Evolutionary conservation across 805 yeast genomes (phyloP).

Genomic region (Jamesozyma hellenica): DNA sequence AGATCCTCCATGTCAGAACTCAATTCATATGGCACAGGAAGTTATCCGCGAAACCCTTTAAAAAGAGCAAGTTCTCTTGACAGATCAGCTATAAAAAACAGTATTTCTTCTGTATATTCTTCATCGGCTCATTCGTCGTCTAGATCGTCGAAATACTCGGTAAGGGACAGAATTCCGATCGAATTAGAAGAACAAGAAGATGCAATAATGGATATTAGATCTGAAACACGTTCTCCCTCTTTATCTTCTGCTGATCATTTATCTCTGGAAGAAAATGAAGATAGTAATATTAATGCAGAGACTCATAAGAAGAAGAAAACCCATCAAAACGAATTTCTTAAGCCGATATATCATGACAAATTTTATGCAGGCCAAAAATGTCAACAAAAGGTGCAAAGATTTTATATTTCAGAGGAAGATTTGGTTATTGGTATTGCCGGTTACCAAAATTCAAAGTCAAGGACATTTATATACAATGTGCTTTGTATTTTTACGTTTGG

Average conservation of each 20-base stretch:
- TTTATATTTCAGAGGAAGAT: conserved; percentile 92
- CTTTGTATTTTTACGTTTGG: conserved; percentile 59
- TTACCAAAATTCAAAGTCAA: conserved; percentile 45
- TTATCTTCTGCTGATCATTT: conserved; percentile 14
- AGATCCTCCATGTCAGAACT: conserved; percentile 15
- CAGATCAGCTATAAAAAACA: conserved; percentile 7
- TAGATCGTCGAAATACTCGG: conserved; percentile 29
- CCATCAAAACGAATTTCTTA: conserved; percentile 23
- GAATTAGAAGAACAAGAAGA: conserved; percentile 27
- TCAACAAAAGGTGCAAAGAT: conserved; percentile 53
- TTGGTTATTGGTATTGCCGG: conserved; percentile 92
- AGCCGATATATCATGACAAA: conserved; percentile 34
- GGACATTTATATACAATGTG: conserved; percentile 39
- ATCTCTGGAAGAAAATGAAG: conserved; percentile 16
- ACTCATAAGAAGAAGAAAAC: conserved; percentile 20
- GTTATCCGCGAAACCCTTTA: conserved; percentile 16
- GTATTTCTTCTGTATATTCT: conserved; percentile 7
- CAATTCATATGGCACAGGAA: conserved; percentile 10
- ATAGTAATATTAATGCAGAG: conserved; percentile 16
- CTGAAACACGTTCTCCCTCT: conserved; percentile 13
- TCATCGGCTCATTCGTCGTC: conserved; percentile 27
- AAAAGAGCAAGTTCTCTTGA: conserved; percentile 18
- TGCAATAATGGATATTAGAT: conserved; percentile 28
- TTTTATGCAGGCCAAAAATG: conserved; percentile 37
- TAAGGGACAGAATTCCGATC: conserved; percentile 32